Evolutionary conservation across 2,329 filamentous ascomycete genomes (phyloP).

Genomic region (Pyrenophora graminea): DNA sequence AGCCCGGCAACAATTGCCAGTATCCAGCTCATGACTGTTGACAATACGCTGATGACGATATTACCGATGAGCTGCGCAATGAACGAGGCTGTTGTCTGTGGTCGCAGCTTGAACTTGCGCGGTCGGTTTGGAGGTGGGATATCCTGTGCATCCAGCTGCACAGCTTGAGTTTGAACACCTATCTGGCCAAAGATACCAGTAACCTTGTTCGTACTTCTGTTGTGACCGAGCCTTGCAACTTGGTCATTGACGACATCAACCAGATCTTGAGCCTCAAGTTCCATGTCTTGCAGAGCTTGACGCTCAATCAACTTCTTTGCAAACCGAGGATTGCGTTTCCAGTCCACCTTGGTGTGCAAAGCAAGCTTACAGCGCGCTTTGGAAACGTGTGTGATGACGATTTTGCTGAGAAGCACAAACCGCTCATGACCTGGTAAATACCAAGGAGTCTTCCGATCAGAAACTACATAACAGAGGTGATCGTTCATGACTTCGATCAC

Average conservation of each 20-base stretch:
- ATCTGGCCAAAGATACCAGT: constrained; percentile 79
- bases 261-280: constrained; percentile 73
- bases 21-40: constrained; percentile 76
- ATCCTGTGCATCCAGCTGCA: constrained; percentile 49
- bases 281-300: constrained; percentile 74
- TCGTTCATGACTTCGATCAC: constrained; percentile 71
- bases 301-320: constrained; percentile 58
- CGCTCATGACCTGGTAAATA: constrained; percentile 79
- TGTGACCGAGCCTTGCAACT: constrained; percentile 72
- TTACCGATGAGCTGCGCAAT: constrained; percentile 73
- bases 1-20: constrained; percentile 68
- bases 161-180: constrained; percentile 68
- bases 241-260: constrained; percentile 78
- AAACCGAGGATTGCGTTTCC: constrained; percentile 64
- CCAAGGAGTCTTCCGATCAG: constrained; percentile 70
- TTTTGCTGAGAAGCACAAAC: constrained; percentile 84
- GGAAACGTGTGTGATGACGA: constrained; percentile 89
- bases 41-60: constrained; percentile 73
- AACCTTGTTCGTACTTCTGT: constrained; percentile 75
- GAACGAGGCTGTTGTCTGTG: constrained; percentile 68
- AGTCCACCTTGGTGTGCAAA: constrained; percentile 85
- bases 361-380: constrained; percentile 93
- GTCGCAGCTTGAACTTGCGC: constrained; percentile 51
- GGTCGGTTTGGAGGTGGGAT: constrained; percentile 44
- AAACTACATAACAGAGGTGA: constrained; percentile 68